These are phyloP conservation scores for Scutellaria minor DNA, from an alignment of 257 asterid species.

Conservation along the genomic window DNA sequence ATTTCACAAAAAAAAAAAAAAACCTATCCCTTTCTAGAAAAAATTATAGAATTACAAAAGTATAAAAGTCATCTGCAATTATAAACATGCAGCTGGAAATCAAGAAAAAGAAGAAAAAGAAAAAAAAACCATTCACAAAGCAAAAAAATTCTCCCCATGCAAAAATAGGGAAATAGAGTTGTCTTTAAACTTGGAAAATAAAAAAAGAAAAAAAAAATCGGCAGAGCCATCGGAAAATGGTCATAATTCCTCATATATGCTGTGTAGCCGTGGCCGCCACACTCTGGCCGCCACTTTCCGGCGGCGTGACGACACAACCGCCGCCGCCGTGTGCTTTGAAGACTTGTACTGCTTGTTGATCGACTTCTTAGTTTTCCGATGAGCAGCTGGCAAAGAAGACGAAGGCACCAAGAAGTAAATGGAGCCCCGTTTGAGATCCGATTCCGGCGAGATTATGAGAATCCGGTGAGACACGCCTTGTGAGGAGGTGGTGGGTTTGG, in stretches of 20 bases:
- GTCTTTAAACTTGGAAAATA: not conserved
- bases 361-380: constrained; percentile 45
- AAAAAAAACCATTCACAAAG: constrained; percentile 46
- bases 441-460: constrained; percentile 65
- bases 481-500: constrained; percentile 53
- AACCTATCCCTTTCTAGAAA: not conserved
- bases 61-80: constrained; percentile 39
- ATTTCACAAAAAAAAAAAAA: not conserved
- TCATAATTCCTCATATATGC: constrained; percentile 59
- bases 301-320: constrained; percentile 36
- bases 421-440: constrained; percentile 92
- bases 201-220: not conserved
- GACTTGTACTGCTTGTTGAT: constrained; percentile 34
- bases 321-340: constrained; percentile 35
- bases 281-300: constrained; percentile 48
- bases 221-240: not conserved
- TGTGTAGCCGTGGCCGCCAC: constrained; percentile 73
- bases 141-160: not conserved
- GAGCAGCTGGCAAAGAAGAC: constrained; percentile 55
- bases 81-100: constrained; percentile 48
- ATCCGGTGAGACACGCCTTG: constrained; percentile 66
- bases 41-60: not conserved
- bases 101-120: not conserved
- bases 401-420: constrained; percentile 90
- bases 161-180: not conserved